Percentiles rank a stretch among this genome's conserved stretches.
Evolutionary conservation across 805 yeast genomes (phyloP).

Genomic region (Suhomyces sp.): DNA sequence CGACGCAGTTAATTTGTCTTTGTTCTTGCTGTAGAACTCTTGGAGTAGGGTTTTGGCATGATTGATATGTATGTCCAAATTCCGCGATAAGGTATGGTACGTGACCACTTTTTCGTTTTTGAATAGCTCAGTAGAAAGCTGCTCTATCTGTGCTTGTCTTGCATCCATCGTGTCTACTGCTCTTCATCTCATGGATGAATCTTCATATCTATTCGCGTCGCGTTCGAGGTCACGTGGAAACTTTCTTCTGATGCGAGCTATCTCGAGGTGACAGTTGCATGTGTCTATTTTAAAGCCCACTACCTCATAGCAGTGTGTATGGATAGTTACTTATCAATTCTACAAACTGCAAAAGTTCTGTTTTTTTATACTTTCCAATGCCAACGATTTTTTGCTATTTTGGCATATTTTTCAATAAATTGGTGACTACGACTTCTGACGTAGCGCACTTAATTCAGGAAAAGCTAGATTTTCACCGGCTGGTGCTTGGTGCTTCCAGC

Average conservation of each 20-base stretch:
- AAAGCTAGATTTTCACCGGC: background rate
- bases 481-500: background rate
- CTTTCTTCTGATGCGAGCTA: background rate
- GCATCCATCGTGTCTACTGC: conserved; percentile 33
- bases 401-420: background rate
- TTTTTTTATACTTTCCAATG: too few species aligned
- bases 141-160: conserved; percentile 25
- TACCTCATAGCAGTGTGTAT: too few species aligned
- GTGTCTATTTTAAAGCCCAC: too few species aligned
- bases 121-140: conserved; percentile 25
- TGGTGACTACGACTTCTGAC: too few species aligned
- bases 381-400: too few species aligned
- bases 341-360: too few species aligned
- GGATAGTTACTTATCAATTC: too few species aligned
- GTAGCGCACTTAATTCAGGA: too few species aligned
- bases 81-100: conserved; percentile 41
- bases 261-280: background rate
- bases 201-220: background rate
- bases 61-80: conserved; percentile 32
- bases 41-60: conserved; percentile 40
- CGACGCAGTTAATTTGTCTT: conserved; percentile 34
- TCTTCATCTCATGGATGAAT: background rate
- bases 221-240: background rate
- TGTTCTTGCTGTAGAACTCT: conserved; percentile 36
- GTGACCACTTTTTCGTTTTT: conserved; percentile 29